phyloP scores from a whole-genome alignment of 495 filamentous ascomycete genomes.

The Entonaema liquescens region DNA sequence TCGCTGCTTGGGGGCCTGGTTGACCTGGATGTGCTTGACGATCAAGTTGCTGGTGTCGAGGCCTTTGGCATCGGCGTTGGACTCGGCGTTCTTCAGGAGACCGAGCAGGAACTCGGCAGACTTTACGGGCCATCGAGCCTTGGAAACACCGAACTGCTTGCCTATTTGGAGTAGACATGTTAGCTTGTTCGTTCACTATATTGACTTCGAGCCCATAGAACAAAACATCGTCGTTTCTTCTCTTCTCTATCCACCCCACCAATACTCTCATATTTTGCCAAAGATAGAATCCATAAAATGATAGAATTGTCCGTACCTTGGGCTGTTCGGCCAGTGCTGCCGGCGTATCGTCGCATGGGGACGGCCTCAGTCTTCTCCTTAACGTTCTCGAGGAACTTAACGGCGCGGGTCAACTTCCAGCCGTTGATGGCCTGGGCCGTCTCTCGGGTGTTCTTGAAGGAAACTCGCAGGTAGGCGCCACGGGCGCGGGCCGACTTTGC shows the following conservation, averaged over 20 bases:
- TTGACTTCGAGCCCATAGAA: not conserved
- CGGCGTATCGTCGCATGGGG: slow-evolving; percentile 94
- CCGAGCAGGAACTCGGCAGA: slow-evolving; percentile 96
- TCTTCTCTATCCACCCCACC: not conserved
- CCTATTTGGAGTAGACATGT: slow-evolving; percentile 63
- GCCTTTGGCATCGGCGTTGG: slow-evolving; percentile 98
- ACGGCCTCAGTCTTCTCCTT: slow-evolving; percentile 93
- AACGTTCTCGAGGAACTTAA: slow-evolving; percentile 96
- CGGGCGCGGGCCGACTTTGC: slow-evolving; percentile 95
- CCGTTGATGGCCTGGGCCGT: slow-evolving; percentile 98
- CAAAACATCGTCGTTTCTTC: not conserved
- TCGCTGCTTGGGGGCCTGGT: slow-evolving; percentile 98
- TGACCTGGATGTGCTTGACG: slow-evolving; percentile 99
- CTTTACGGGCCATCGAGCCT: slow-evolving; percentile 99
- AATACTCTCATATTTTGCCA: not conserved
- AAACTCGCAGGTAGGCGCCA: slow-evolving; percentile 97
- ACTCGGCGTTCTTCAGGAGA: slow-evolving; percentile 98
- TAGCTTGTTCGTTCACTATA: slow-evolving; percentile 31
- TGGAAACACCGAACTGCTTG: slow-evolving; percentile 97
- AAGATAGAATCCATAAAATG: not conserved
- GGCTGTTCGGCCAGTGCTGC: slow-evolving; percentile 89
- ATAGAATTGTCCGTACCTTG: slow-evolving; percentile 78
- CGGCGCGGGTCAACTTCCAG: slow-evolving; percentile 95
- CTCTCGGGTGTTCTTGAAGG: slow-evolving; percentile 99
- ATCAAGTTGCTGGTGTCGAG: slow-evolving; percentile 96